These are phyloP conservation scores for Teratosphaeria pseudoeucalypti DNA, from an alignment of 2,329 filamentous ascomycete species.

Conservation along the genomic window DNA sequence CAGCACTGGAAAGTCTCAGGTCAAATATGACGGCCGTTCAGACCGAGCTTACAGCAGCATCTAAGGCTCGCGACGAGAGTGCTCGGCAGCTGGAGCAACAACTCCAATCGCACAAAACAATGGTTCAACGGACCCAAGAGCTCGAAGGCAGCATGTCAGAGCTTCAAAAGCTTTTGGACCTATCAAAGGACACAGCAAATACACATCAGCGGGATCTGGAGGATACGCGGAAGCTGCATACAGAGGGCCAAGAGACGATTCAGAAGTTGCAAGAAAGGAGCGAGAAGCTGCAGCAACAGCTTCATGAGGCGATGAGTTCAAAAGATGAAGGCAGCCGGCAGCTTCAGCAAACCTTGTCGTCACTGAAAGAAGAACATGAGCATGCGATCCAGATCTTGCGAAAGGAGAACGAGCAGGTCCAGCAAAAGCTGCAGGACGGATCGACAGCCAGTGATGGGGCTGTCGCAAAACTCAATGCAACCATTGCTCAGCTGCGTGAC, in stretches of 20 bases:
- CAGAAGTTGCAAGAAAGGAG: conserved; percentile 8
- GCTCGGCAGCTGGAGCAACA: background rate
- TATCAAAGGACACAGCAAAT: background rate
- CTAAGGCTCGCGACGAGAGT: background rate
- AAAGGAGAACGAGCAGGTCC: conserved; percentile 6
- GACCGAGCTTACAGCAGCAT: background rate
- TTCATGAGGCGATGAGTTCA: conserved; percentile 8
- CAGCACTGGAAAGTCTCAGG: background rate
- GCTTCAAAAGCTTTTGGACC: conserved; percentile 6
- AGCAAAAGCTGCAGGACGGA: conserved; percentile 11
- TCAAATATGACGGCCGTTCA: background rate
- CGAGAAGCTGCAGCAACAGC: conserved; percentile 7
- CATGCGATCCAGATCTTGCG: conserved; percentile 8
- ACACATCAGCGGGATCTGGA: background rate
- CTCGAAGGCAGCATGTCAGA: background rate
- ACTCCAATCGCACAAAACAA: background rate
- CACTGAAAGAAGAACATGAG: conserved; percentile 7
- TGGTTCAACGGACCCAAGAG: background rate
- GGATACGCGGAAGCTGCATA: background rate
- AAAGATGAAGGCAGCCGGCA: conserved; percentile 7
- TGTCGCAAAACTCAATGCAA: conserved; percentile 5
- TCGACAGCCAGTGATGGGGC: conserved; percentile 6
- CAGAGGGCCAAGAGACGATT: background rate
- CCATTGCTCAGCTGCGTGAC: conserved; percentile 6
- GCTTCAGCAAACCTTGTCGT: conserved; percentile 5